Evolutionary conservation across 2,329 filamentous ascomycete genomes (phyloP), one percentile per base, ranked within the genome.

Genomic region (Exophiala sp.): DNA sequence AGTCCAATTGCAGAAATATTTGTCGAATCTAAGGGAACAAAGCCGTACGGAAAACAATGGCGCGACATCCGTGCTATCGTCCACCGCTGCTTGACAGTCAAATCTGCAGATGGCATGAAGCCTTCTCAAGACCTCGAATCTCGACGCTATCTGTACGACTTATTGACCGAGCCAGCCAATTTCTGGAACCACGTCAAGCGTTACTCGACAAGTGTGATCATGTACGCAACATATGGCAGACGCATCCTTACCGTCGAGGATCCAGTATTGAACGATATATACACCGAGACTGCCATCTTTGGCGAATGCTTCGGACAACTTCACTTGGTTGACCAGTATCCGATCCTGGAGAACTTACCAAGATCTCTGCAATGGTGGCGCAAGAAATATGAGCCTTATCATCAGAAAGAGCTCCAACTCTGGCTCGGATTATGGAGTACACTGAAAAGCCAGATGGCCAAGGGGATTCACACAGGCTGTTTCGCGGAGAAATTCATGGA

Each of bases 291-390:
- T 8, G 34, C 41, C n/a, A 9, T 44, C 12, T 52, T 52, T 34
- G 40, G 41, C 18, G 49, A 52, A 29, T 43, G 39, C 35, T 38
- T 39, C 9, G 24, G 41, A 24, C 56, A 39, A 41, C 20, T 45
- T 14, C 48, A 41, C 35, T 56, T 47, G 9, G 58, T 54, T n/a
- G 58, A 60, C 55, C 50, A 48, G 41, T 54, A 50, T 35, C 41
- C 58, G 1, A 40, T 59, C 14, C 50, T 61, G 6, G 44, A 53
- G 20, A 24, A 44, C 7, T 33, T 61, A 43, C 58, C 58, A 2
- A 42, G 16, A 33, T 51, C 53, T 11, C 47, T 61, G 18, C 38
- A 54, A 20, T 52, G 52, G 41, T 50, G 55, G 46, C 43, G 46
- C 6, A 20, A 20, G n/a, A 43, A 43, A 16, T 55, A 50, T 43